Percentiles rank a stretch among this genome's conserved stretches.
Conservation (phyloP, 2,329 filamentous ascomycete genomes). For the Chalara sp. region DNA sequence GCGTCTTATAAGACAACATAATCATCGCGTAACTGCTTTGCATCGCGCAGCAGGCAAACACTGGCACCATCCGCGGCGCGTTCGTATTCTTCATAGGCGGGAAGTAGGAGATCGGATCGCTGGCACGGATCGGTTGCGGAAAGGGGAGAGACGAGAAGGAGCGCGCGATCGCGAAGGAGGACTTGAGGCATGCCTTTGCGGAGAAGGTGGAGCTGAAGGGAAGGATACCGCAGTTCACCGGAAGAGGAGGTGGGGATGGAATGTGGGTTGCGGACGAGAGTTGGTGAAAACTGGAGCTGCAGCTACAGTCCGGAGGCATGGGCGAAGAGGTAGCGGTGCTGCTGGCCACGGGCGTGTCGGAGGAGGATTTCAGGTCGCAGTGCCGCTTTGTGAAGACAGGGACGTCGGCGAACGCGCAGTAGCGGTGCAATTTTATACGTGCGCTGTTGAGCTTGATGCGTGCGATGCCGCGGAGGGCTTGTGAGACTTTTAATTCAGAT, state of each 20-base stretch:
- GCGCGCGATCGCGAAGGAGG: constrained; percentile 40
- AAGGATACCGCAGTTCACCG: constrained; percentile 20
- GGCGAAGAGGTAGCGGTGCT: neutral
- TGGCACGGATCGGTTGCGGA: constrained; percentile 22
- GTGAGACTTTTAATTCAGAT: constrained; percentile 34
- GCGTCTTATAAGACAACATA: constrained; percentile 23
- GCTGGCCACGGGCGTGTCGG: neutral
- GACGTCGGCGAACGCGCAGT: constrained; percentile 43
- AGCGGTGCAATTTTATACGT: constrained; percentile 44
- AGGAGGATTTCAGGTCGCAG: constrained; percentile 35
- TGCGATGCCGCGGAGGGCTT: constrained; percentile 39
- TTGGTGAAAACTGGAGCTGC: constrained; percentile 13
- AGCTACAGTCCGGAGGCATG: constrained; percentile 9
- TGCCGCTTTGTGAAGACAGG: constrained; percentile 42
- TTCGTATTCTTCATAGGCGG: constrained; percentile 1
- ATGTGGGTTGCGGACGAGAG: constrained; percentile 5
- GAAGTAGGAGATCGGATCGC: constrained; percentile 6
- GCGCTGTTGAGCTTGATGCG: constrained; percentile 41
- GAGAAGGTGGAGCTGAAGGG: constrained; percentile 41
- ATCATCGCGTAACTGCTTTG: constrained; percentile 28
- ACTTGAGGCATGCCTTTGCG: constrained; percentile 41
- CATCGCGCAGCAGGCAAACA: constrained; percentile 30
- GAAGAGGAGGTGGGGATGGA: neutral
- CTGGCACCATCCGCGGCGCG: constrained; percentile 25
- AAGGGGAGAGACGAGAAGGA: constrained; percentile 40